These are phyloP conservation scores for Brasenia schreberi DNA, from an alignment of 164 flowering plant species.

Conservation along the genomic window DNA sequence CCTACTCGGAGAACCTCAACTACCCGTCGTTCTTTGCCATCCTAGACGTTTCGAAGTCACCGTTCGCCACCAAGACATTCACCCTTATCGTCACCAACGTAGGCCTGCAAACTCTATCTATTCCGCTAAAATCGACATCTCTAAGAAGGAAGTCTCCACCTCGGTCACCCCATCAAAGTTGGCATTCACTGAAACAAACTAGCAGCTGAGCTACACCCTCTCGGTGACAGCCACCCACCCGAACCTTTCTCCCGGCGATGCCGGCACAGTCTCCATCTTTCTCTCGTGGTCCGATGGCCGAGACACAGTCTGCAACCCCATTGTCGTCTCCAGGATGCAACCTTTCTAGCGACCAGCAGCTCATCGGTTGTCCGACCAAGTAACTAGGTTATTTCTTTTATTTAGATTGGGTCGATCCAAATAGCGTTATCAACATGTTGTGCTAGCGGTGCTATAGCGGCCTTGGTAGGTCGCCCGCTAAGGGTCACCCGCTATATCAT, in stretches of 20 bases:
- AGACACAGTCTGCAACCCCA: slow-evolving; percentile 72
- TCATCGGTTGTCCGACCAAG: background rate
- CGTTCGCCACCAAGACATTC: slow-evolving; percentile 26
- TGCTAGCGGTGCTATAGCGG: too few species aligned
- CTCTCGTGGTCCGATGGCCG: slow-evolving; percentile 72
- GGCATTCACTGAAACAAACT: slow-evolving; percentile 30
- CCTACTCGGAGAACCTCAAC: slow-evolving; percentile 54
- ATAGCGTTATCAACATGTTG: too few species aligned
- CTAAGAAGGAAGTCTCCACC: slow-evolving; percentile 42
- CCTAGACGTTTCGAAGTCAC: slow-evolving; percentile 16
- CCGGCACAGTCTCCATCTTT: slow-evolving; percentile 63
- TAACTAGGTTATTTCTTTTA: too few species aligned
- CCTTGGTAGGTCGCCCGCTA: too few species aligned
- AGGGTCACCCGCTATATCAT: too few species aligned
- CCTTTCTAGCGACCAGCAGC: slow-evolving; percentile 20
- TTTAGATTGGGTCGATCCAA: too few species aligned
- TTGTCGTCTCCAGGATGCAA: slow-evolving; percentile 44
- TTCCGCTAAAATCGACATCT: slow-evolving; percentile 23
- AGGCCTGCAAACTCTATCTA: slow-evolving; percentile 50
- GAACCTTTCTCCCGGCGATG: slow-evolving; percentile 34
- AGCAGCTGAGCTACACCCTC: slow-evolving; percentile 43
- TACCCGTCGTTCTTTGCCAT: slow-evolving; percentile 68
- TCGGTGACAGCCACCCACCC: slow-evolving; percentile 34
- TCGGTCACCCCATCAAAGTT: slow-evolving; percentile 53
- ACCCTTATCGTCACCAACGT: slow-evolving; percentile 64